These are phyloP conservation scores for Dendrobium officinale DNA, from an alignment of 106 monocot species.

Conservation along the genomic window DNA sequence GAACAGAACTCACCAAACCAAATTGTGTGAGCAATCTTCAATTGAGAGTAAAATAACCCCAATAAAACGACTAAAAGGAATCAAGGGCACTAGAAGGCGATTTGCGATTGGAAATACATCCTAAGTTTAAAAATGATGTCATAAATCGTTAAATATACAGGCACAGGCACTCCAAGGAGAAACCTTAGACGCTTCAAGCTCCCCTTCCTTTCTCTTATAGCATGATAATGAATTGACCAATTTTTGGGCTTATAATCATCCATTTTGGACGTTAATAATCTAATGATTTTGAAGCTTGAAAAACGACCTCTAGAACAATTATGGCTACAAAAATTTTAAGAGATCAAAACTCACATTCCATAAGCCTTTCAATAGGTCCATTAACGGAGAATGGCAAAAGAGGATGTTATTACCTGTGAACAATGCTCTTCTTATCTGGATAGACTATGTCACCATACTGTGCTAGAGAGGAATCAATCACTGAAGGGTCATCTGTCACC, in stretches of 20 bases:
- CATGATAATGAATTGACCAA: background rate
- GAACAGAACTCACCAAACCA: background rate
- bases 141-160: background rate
- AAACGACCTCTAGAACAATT: background rate
- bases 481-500: constrained; percentile 94
- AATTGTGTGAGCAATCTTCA: background rate
- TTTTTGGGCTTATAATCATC: background rate
- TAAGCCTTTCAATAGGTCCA: background rate
- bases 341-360: background rate
- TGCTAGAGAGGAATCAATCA: constrained; percentile 78
- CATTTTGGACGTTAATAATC: background rate
- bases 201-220: background rate
- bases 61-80: background rate
- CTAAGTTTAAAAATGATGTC: background rate
- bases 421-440: constrained; percentile 83
- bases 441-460: constrained; percentile 83
- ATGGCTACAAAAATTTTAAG: background rate
- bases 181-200: background rate
- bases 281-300: background rate
- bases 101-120: background rate
- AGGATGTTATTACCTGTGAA: constrained; percentile 53
- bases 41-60: background rate
- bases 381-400: background rate
- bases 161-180: background rate
- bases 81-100: background rate